phyloP scores from a whole-genome alignment of 768 basidiomycete genomes.

The Suillus weaverae region DNA sequence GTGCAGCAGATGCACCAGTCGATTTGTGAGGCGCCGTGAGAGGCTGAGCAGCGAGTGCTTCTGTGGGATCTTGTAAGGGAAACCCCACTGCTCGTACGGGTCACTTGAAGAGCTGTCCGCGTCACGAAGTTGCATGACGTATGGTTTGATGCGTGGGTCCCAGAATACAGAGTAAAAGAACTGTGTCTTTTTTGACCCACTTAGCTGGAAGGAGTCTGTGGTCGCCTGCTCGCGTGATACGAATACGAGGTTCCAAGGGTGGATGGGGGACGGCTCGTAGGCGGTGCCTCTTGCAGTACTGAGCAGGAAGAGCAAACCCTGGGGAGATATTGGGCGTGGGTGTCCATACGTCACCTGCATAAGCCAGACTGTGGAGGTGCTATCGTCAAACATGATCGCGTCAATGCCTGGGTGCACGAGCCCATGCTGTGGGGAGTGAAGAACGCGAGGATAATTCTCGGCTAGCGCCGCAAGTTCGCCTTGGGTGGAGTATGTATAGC shows the following conservation, averaged over 20 bases:
- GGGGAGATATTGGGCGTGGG: neutral
- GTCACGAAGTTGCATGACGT: neutral
- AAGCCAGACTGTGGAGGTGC: slow-evolving; percentile 1
- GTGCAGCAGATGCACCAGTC: neutral
- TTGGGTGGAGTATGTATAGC: neutral
- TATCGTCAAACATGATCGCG: neutral
- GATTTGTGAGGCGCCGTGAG: neutral
- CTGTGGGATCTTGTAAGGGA: neutral
- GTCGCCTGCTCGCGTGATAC: neutral
- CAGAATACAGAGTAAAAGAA: neutral
- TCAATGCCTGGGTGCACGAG: neutral
- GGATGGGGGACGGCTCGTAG: neutral
- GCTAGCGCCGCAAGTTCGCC: neutral
- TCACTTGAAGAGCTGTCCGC: neutral
- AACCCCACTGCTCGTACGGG: neutral
- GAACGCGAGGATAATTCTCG: neutral
- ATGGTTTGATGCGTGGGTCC: neutral
- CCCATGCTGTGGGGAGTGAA: neutral
- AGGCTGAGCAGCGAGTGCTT: neutral
- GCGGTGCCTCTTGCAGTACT: neutral
- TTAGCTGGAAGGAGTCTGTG: neutral
- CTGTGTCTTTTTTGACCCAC: neutral
- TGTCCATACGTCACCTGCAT: neutral
- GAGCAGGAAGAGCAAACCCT: neutral
- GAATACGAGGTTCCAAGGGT: neutral